These are phyloP conservation scores for Cardamine occulta DNA, from an alignment of 345 rosid species.

Conservation along the genomic window DNA sequence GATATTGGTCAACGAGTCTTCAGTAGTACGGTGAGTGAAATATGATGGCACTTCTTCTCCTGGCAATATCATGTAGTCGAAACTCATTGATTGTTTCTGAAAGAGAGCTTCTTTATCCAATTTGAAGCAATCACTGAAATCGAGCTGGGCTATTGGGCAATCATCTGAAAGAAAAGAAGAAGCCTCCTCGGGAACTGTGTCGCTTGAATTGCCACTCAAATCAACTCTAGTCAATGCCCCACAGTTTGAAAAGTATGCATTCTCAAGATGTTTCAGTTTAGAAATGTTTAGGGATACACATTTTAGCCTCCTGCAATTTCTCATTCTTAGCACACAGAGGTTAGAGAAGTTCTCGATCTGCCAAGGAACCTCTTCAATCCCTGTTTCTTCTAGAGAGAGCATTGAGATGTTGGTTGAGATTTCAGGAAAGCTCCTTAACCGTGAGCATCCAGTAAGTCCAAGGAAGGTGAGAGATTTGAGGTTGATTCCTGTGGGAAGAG, in stretches of 20 bases:
- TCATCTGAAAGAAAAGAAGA: too few species aligned
- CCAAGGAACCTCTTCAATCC: constrained; percentile 6
- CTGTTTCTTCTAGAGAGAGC: neutral
- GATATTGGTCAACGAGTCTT: too few species aligned
- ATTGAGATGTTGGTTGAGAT: neutral
- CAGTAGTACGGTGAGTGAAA: neutral
- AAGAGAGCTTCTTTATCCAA: neutral
- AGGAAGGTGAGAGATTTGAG: neutral
- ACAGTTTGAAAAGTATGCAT: neutral
- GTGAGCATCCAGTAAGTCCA: constrained; percentile 13
- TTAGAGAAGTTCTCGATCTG: neutral
- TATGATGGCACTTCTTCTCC: constrained; percentile 7
- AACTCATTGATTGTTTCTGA: neutral
- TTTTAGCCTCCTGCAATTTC: neutral
- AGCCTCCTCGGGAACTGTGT: too few species aligned
- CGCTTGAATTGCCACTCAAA: too few species aligned
- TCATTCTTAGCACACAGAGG: neutral
- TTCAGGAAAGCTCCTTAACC: constrained; percentile 29
- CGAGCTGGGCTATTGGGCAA: neutral
- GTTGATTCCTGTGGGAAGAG: neutral
- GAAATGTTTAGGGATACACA: neutral
- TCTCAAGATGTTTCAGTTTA: neutral
- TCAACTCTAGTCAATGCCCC: constrained; percentile 1
- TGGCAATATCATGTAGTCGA: neutral
- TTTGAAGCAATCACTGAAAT: neutral